A percentile compares a stretch with the other conserved stretches of the same genome.
Evolutionary conservation across 2,329 filamentous ascomycete species (phyloP).

Genomic region (Nigrospora oryzae): DNA sequence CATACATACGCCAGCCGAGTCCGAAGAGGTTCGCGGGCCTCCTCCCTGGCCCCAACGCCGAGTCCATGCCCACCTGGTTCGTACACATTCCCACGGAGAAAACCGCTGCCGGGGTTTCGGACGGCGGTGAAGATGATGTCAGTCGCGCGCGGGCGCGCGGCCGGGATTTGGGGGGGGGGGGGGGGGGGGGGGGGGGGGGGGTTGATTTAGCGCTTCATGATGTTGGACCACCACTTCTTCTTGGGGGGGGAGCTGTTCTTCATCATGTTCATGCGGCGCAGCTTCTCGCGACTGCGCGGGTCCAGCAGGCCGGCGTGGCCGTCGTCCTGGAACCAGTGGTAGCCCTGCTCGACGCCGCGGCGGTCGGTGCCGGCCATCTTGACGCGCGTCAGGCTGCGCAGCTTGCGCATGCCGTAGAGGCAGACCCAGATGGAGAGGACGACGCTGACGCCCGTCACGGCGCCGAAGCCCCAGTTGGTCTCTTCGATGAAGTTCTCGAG

Average conservation of each 20-base stretch:
- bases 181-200: no score
- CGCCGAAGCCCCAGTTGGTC: slow-evolving; percentile 74
- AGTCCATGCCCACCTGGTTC: no score
- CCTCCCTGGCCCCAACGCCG: no score
- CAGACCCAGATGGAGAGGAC: slow-evolving; percentile 70
- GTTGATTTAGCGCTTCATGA: neutral
- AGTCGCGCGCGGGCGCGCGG: no score
- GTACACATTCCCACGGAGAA: no score
- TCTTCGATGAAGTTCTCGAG: slow-evolving; percentile 98
- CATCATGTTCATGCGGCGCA: slow-evolving; percentile 35
- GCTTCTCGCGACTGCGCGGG: slow-evolving; percentile 44
- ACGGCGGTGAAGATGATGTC: no score
- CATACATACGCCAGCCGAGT: no score
- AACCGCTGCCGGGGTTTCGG: no score
- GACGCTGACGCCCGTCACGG: slow-evolving; percentile 63
- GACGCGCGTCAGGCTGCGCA: slow-evolving; percentile 79
- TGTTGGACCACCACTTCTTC: neutral
- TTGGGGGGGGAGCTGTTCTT: neutral
- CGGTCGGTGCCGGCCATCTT: slow-evolving; percentile 47
- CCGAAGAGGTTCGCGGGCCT: no score
- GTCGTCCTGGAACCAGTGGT: slow-evolving; percentile 38
- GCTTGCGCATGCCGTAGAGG: slow-evolving; percentile 73
- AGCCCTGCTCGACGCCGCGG: slow-evolving; percentile 12
- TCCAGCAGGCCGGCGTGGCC: slow-evolving; percentile 42
- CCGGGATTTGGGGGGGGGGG: no score